Evolutionary conservation across 2,329 filamentous ascomycete genomes (phyloP), one percentile per base, ranked within the genome.

Genomic region (Curvularia verruculosa): DNA sequence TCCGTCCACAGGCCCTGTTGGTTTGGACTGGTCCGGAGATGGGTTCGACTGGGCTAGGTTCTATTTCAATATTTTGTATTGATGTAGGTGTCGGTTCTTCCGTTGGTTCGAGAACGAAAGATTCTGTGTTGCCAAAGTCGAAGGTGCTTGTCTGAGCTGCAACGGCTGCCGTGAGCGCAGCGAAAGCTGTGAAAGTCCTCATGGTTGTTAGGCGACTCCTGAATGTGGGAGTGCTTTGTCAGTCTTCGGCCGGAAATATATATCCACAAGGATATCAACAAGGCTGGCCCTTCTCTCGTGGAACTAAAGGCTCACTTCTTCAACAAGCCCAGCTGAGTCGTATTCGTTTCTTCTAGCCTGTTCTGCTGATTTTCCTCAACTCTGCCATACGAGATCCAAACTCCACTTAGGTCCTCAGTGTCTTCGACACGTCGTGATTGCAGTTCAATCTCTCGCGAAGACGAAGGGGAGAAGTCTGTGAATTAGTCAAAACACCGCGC

Each of bases 21-120:
- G 74, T 74, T 24, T 67, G 57, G 23, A 75, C 67, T 0, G 74
- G 73, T 7, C 70, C 72, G 1, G 68, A 66, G 6, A 64, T 49
- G n/a, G 65, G 63, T 43, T 64, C 62, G 29, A 70, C 73, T 6
- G 58, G 59, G n/a, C 65, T 65, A 26, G 73, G 71, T 34, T 72
- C 63, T 18, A 54, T 24, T 8, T 54, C 50, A 4, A 70, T 54
- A 51, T 72, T 57, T 31, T 52, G 62, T 9, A 65, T 59, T 2
- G 68, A 67, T 6, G 65, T 58, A 39, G 59, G 58, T 23, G 54
- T 52, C 3, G 54, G 54, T 26, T 24, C 40, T 43, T 40, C 24
- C 37, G 54, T 57, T 49, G 50, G 44, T n/a, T 47, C 37, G 44
- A 57, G 44, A 26, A 44, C 34, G 10, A 57, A 31, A 10, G 54